Evolutionary conservation across 495 filamentous ascomycete genomes (phyloP), one percentile per base, ranked within the genome.

Genomic region (Pseudoneurospora amorphoporcata): DNA sequence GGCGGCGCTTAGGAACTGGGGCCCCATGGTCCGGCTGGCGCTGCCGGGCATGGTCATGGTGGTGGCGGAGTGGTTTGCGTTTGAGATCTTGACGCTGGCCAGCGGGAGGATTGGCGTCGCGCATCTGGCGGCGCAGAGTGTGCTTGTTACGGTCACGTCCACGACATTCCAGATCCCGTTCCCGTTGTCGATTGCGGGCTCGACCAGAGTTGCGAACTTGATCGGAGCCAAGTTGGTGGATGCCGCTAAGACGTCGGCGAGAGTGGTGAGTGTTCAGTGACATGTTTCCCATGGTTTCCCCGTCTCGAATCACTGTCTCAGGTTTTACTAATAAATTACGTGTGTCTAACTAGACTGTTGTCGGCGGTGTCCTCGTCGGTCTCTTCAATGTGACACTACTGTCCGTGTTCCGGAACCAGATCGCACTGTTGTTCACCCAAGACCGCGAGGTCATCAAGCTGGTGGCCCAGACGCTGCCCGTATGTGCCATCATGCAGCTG

Each of bases 31-130:
- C 76, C 84, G 87, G 69, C 90, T 98, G 17, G 93, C 94, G 0
- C 80, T 97, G 19, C 94, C 94, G 0, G 93, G 93, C 4, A 88
- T 97, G 78, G 81, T 96, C 53, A 97, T 97, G 93, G 91, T 98
- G 2, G 90, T 95, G 79, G 94, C 94, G 8, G 95, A 97, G 78
- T 95, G 89, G 80, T 86, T 97, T 6, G 92, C 92, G 19, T 94
- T 95, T 75, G 92, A 94, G 77, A 86, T 94, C 45, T 80, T 95
- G 61, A 94, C 92, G 0, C 84, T 95, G 14, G 87, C 88, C 8
- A 87, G 91, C 0, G 89, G 89, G 19, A 90, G 91, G 72, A 88
- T 94, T 69, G 90, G 89, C 29, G 91, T 90, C 0, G 86, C 87
- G 2, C 86, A 88, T 45, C 84, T 95, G 8, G 89, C 89, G 19